These are phyloP conservation scores for Leptographium wingfieldii DNA, from an alignment of 2,329 filamentous ascomycete genomes.

Conservation along the genomic window DNA sequence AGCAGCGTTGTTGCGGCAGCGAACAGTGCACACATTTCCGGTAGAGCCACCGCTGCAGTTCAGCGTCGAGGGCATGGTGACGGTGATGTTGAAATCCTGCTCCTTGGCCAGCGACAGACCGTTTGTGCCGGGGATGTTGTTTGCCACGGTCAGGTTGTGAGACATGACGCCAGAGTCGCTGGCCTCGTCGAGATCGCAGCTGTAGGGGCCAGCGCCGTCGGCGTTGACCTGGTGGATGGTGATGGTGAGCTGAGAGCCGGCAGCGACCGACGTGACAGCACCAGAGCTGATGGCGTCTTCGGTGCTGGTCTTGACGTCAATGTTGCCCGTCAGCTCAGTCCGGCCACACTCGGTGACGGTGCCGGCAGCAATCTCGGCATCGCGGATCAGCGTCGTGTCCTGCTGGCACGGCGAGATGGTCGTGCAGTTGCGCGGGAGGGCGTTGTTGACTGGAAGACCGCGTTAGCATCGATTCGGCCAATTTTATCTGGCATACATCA, in stretches of 20 bases:
- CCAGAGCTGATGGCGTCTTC: conserved; percentile 34
- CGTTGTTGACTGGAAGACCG: conserved; percentile 29
- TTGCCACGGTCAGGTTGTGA: conserved; percentile 35
- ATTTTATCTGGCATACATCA: background rate
- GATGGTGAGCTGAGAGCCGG: conserved; percentile 30
- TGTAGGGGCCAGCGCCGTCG: conserved; percentile 41
- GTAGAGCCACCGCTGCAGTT: conserved; percentile 41
- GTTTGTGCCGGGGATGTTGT: conserved; percentile 13
- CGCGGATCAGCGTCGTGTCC: conserved; percentile 49
- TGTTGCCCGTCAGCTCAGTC: conserved; percentile 47
- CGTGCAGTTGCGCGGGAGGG: conserved; percentile 27
- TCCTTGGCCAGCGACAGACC: conserved; percentile 13
- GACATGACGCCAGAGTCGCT: conserved; percentile 32
- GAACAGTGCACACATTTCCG: conserved; percentile 45
- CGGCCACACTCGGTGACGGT: conserved; percentile 47
- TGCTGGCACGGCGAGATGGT: conserved; percentile 21
- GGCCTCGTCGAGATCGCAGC: conserved; percentile 38
- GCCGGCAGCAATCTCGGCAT: conserved; percentile 37
- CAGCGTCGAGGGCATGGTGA: conserved; percentile 36
- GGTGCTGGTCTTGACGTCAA: conserved; percentile 45
- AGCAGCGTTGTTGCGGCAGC: conserved; percentile 45
- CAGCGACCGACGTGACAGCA: conserved; percentile 35
- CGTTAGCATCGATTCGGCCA: background rate
- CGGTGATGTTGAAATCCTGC: conserved; percentile 35
- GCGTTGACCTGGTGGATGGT: conserved; percentile 42